phyloP scores from a whole-genome alignment of 2,329 filamentous ascomycete species.

The Cladosporium sp. region DNA sequence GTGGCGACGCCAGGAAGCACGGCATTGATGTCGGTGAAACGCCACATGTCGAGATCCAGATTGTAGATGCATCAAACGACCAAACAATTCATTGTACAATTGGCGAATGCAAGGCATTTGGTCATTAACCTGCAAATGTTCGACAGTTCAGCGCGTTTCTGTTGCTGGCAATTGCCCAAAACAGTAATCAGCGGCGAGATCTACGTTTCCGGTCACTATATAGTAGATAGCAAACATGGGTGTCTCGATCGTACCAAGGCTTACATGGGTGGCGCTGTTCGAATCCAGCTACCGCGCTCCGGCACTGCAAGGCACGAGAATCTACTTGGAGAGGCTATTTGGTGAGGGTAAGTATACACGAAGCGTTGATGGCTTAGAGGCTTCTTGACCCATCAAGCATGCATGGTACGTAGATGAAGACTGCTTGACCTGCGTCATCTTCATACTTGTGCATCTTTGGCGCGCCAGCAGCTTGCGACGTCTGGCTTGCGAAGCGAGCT shows the following conservation, averaged over 20 bases:
- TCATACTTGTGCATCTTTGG: not conserved
- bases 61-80: too few species aligned
- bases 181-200: not conserved
- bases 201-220: not conserved
- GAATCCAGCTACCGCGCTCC: not conserved
- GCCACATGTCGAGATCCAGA: too few species aligned
- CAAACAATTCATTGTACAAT: too few species aligned
- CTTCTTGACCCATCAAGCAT: not conserved
- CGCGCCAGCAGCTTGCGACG: not conserved
- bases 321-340: not conserved
- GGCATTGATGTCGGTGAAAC: too few species aligned
- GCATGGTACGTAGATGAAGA: not conserved
- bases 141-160: too few species aligned
- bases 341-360: not conserved
- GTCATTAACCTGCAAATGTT: too few species aligned
- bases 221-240: not conserved
- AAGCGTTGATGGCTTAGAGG: not conserved
- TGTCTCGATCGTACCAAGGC: conserved; percentile 3
- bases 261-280: not conserved
- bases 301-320: conserved; percentile 6
- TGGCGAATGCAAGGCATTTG: too few species aligned
- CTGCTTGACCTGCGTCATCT: conserved; percentile 8
- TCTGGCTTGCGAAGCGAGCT: not conserved
- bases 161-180: too few species aligned
- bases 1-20: not conserved